These are phyloP conservation scores for Capsella rubella DNA, from an alignment of 441 rosid genomes.

Conservation along the genomic window DNA sequence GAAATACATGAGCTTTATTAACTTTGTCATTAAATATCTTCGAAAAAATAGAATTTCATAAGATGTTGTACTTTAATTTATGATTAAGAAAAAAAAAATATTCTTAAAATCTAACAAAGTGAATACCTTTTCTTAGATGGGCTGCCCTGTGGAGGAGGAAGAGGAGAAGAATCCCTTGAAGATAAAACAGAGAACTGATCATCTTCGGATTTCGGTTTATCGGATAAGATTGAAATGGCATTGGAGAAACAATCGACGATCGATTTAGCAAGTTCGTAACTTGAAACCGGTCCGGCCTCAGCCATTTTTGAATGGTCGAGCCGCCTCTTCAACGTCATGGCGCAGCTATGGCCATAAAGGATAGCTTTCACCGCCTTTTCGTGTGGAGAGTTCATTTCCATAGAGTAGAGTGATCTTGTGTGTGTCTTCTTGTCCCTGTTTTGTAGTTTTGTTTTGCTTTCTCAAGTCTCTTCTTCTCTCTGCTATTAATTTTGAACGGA, in stretches of 20 bases:
- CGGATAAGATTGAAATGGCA: constrained; percentile 32
- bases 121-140: constrained; percentile 40
- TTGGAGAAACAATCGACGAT: constrained; percentile 32
- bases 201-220: constrained; percentile 9
- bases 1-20: too few relatives aligned
- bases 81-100: too few relatives aligned
- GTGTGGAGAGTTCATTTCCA: constrained; percentile 10
- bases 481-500: not conserved
- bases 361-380: constrained; percentile 34
- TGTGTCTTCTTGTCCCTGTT: not conserved
- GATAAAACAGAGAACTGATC: constrained; percentile 22
- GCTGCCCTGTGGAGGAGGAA: constrained; percentile 5
- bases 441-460: not conserved
- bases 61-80: too few relatives aligned
- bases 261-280: constrained; percentile 38
- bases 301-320: constrained; percentile 25
- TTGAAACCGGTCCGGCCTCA: constrained; percentile 23
- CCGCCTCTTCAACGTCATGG: constrained; percentile 34
- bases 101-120: not conserved
- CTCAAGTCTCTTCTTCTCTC: constrained; percentile 17
- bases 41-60: too few relatives aligned
- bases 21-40: too few relatives aligned
- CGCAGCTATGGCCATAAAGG: constrained; percentile 40
- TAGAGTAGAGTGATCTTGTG: constrained; percentile 21
- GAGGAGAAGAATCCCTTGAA: constrained; percentile 15